Evolutionary conservation across 768 basidiomycete species (phyloP).

Genomic region (Cyclocybe aegerita): DNA sequence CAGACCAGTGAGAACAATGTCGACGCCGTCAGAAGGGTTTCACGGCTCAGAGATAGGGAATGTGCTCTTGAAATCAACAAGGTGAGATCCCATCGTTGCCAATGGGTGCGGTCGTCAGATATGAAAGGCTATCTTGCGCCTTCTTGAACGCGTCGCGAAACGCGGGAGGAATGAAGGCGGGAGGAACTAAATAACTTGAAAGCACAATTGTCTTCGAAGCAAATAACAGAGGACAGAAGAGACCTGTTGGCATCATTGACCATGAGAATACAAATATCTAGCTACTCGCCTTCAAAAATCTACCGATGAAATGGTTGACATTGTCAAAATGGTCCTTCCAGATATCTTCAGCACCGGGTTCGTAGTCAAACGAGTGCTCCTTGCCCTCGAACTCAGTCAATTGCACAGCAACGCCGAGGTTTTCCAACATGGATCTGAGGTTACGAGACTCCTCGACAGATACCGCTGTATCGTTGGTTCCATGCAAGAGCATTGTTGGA

Average conservation of each 20-base stretch:
- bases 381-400: constrained; percentile 25
- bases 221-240: too few relatives aligned
- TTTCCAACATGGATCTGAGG: constrained; percentile 27
- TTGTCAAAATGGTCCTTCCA: constrained; percentile 6
- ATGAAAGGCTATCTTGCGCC: too few relatives aligned
- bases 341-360: constrained; percentile 35
- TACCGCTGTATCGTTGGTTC: constrained; percentile 47
- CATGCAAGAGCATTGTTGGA: constrained; percentile 46
- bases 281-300: neutral
- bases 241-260: neutral
- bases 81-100: too few relatives aligned
- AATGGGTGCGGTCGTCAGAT: too few relatives aligned
- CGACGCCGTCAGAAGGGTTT: too few relatives aligned
- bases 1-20: too few relatives aligned
- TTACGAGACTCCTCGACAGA: constrained; percentile 37
- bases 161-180: too few relatives aligned
- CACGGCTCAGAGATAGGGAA: too few relatives aligned
- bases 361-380: constrained; percentile 59
- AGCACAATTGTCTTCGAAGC: too few relatives aligned
- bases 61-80: too few relatives aligned
- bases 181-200: too few relatives aligned
- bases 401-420: constrained; percentile 27
- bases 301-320: constrained; percentile 1
- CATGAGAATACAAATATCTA: neutral
- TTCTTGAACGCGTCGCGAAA: too few relatives aligned